Conservation (phyloP, 2,329 filamentous ascomycete genomes). For the Penicillium occitanis region DNA sequence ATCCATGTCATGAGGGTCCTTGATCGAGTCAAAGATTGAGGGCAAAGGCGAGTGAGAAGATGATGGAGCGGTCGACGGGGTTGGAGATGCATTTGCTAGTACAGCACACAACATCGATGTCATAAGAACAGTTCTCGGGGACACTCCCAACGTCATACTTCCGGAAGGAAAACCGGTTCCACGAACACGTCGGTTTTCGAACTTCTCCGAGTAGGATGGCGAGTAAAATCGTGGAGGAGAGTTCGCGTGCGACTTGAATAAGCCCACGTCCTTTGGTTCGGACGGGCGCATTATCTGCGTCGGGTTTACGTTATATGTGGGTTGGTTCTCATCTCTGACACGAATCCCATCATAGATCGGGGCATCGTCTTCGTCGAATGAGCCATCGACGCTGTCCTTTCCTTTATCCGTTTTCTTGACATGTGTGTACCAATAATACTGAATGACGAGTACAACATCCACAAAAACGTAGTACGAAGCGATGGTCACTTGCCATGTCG, state of each 20-base stretch:
- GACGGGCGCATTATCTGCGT: slow-evolving; percentile 19
- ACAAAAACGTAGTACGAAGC: slow-evolving; percentile 67
- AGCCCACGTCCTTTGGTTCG: slow-evolving; percentile 32
- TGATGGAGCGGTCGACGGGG: slow-evolving; percentile 25
- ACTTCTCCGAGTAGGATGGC: slow-evolving; percentile 33
- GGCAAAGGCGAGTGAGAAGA: slow-evolving; percentile 21
- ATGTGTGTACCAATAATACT: slow-evolving; percentile 67
- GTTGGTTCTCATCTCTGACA: slow-evolving; percentile 24
- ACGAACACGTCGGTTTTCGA: slow-evolving; percentile 37
- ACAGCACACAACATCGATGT: slow-evolving; percentile 48
- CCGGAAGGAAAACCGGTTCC: slow-evolving; percentile 27
- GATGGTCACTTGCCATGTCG: slow-evolving; percentile 65
- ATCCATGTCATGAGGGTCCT: slow-evolving; percentile 30
- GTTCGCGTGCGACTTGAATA: slow-evolving; percentile 27
- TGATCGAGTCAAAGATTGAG: slow-evolving; percentile 3
- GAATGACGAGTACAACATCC: slow-evolving; percentile 60
- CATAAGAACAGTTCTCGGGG: slow-evolving; percentile 47
- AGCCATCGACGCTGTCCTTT: slow-evolving; percentile 33
- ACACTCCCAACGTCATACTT: slow-evolving; percentile 32
- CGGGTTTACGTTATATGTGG: slow-evolving; percentile 22
- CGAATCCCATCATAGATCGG: slow-evolving; percentile 39
- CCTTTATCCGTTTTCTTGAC: slow-evolving; percentile 51
- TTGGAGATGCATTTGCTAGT: slow-evolving; percentile 43
- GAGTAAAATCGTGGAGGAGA: slow-evolving; percentile 27
- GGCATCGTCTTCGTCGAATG: slow-evolving; percentile 27